Evolutionary conservation across 2,329 filamentous ascomycete species (phyloP).

Genomic region (Diaporthe sp.): DNA sequence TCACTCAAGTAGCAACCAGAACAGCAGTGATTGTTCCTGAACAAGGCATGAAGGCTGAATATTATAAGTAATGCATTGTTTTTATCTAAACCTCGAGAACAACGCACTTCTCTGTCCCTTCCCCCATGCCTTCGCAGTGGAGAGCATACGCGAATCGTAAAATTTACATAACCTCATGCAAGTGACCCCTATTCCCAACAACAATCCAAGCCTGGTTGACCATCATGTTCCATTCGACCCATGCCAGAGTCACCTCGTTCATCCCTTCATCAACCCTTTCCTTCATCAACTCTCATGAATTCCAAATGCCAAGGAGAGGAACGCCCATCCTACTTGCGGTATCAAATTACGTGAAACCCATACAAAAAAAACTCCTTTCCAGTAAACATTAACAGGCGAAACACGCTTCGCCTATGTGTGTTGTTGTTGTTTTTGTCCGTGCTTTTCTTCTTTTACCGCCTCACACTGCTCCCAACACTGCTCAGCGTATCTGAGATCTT

Average conservation of each 20-base stretch:
- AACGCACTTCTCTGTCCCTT: neutral
- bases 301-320: slow-evolving; percentile 1
- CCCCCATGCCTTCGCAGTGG: neutral
- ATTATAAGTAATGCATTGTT: slow-evolving; percentile 27
- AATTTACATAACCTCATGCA: slow-evolving; percentile 27
- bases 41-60: neutral
- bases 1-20: neutral
- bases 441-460: slow-evolving; percentile 45
- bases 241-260: neutral
- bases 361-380: slow-evolving; percentile 4
- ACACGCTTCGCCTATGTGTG: neutral
- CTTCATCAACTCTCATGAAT: neutral
- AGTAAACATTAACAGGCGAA: slow-evolving; percentile 3
- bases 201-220: slow-evolving; percentile 15
- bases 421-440: slow-evolving; percentile 8
- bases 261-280: neutral
- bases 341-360: slow-evolving; percentile 9
- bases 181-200: neutral
- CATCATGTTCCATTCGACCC: neutral
- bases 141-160: slow-evolving; percentile 11
- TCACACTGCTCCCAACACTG: slow-evolving; percentile 61
- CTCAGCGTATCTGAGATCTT: slow-evolving; percentile 63
- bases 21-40: neutral
- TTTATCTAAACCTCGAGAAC: slow-evolving; percentile 28
- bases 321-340: slow-evolving; percentile 17